Evolutionary conservation across 2,329 filamentous ascomycete species (phyloP).

Genomic region (Botryotinia calthae): DNA sequence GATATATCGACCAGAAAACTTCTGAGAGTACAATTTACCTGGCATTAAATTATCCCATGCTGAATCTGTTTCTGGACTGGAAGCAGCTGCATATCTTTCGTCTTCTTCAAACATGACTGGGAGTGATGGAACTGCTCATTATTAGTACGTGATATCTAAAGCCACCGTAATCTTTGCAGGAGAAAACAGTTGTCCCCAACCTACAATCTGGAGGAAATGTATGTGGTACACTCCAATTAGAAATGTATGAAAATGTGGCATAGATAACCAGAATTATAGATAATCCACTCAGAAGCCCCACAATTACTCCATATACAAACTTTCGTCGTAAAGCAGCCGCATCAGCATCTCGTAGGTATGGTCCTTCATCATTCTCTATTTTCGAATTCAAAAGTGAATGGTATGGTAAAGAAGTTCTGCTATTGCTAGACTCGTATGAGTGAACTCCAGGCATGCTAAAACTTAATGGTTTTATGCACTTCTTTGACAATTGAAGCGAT

Average conservation of each 20-base stretch:
- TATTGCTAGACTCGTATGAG: background rate
- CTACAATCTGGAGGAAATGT: constrained; percentile 2
- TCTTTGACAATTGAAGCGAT: background rate
- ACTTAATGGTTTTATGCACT: too few species aligned
- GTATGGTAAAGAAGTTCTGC: background rate
- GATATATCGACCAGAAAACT: background rate
- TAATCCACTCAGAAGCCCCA: background rate
- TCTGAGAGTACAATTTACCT: background rate
- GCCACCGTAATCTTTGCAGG: too few species aligned
- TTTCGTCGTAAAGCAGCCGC: background rate
- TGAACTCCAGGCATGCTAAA: background rate
- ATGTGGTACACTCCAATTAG: background rate
- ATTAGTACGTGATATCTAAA: background rate
- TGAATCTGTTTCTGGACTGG: constrained; percentile 2
- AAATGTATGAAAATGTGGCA: background rate
- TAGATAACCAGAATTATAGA: background rate
- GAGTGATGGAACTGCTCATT: background rate
- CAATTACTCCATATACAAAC: background rate
- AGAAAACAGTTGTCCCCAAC: background rate
- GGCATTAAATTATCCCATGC: constrained; percentile 13
- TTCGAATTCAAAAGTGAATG: constrained; percentile 1
- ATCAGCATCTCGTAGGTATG: background rate
- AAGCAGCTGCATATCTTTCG: background rate
- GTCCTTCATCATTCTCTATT: background rate
- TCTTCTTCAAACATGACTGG: background rate